Evolutionary conservation across 2,329 filamentous ascomycete genomes (phyloP), one percentile per base, ranked within the genome.

Genomic region (Aspergillus pseudoglaucus): DNA sequence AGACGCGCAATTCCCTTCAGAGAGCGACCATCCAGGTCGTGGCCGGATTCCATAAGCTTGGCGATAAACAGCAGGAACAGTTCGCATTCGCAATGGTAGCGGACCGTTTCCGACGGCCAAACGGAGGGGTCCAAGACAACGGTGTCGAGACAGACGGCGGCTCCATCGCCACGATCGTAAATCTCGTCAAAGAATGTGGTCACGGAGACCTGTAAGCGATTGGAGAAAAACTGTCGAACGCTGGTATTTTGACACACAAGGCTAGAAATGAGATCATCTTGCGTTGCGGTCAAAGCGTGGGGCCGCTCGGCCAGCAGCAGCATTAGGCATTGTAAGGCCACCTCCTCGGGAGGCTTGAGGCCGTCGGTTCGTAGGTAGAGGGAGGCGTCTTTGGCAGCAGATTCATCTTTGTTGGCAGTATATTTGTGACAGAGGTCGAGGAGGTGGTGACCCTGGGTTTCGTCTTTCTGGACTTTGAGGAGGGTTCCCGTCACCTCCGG

Each of bases 41-140:
- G 82, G 46, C 89, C 90, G 40, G 88, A 89, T 65, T 94, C 88
- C 84, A 96, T 94, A 58, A 96, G 75, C 60, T 87, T 86, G 20
- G 90, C 90, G 56, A 96, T 82, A 57, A 91, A 83, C 48, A 95
- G 80, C 60, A 72, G 71, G 49, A 76, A 75, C 4, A 76, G 64
- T 52, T 75, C 73, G 47, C 66, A 66, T 54, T 75, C 71, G 53
- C 71, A 74, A 45, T 71, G 68, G 14, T 64, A 59, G 39, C 72
- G 66, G n/a, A 54, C 62, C 25, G 67, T 61, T 52, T 75, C 70
- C 3, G 65, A 67, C 15, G 65, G 64, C 74, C 74, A 76, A 4
- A 74, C 64, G 5, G 62, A 63, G n/a, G 63, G 63, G 50, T 75
- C 71, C 44, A 75, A 56, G 4, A 75, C 70, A 18, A 75, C 68